Base-by-base conservation (phyloP, 768 basidiomycete species). In the Candolleomyces eurysporus region DNA sequence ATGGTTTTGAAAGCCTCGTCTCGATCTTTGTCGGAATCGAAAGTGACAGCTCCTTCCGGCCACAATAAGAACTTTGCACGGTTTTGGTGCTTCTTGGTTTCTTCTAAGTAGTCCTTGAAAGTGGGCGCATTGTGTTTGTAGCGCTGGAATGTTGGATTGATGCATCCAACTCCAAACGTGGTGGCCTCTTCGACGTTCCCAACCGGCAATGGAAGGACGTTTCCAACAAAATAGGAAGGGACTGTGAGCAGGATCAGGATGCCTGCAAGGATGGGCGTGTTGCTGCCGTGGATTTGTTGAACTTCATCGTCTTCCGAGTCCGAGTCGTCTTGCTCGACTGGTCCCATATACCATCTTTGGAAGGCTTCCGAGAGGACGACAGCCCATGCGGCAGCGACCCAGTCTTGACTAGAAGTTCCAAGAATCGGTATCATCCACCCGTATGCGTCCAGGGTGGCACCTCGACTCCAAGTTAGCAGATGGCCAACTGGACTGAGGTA, bases 21-120 rank as follows among this genome's bases (percentile, higher is more conserved):
- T 61, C 82, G 82, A 57, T 86, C 88, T 19, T 63, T 65, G 13
- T 72, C 71, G 39, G 79, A 82, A 39, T 78, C 75, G 68, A 94
- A 94, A 1, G 76, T 70, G 0, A 94, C 84, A 0, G 91, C 91
- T 6, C 87, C 86, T 71, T 94, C 92, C 0, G 92, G 91, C 91
- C 92, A 94, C 1, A 94, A 75, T 16, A 92, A 67, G 16, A 94
- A 68, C 46, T 82, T 79, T 0, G 89, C 86, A 4, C 64, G 51
- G 5, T 57, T 68, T 8, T 74, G 76, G 59, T 87, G 66, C n/a
- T 68, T 78, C 48, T 66, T 66, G 3, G 81, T 85, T 70, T 90
- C 91, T 0, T 49, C 39, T n/a, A 92, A 79, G 70, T 83, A 94
- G 62, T 88, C 84, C 0, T 84, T 68, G 16, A 94, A 71, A 0